Evolutionary conservation across 805 yeast genomes (phyloP).

Genomic region (Barnettozyma sucrosica): DNA sequence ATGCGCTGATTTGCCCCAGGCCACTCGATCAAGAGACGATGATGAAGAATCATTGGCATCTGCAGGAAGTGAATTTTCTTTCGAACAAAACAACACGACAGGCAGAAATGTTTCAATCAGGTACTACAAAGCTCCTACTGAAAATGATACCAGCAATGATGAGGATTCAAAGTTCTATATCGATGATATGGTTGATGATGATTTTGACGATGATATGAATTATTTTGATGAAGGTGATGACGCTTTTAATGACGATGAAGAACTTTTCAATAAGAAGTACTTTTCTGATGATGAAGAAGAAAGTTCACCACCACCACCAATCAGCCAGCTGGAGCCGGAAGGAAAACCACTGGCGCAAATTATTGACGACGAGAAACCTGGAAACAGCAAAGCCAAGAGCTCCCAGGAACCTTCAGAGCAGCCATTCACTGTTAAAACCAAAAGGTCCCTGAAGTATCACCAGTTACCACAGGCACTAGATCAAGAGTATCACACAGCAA

Average conservation of each 20-base stretch:
- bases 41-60: background rate
- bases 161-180: constrained; percentile 31
- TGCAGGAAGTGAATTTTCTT: constrained; percentile 38
- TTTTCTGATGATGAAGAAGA: constrained; percentile 23
- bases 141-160: constrained; percentile 14
- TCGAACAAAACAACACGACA: constrained; percentile 39
- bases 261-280: constrained; percentile 25
- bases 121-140: constrained; percentile 37
- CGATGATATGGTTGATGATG: constrained; percentile 36
- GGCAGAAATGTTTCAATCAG: constrained; percentile 49
- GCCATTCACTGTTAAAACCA: constrained; percentile 1
- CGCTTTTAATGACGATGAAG: constrained; percentile 28
- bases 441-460: constrained; percentile 31
- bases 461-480: constrained; percentile 33
- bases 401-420: background rate
- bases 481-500: constrained; percentile 23
- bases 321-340: background rate
- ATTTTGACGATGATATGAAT: constrained; percentile 38
- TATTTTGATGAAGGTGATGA: constrained; percentile 32
- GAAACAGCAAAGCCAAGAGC: background rate
- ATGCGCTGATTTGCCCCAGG: background rate
- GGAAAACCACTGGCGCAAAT: background rate
- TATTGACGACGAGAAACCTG: background rate
- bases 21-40: background rate
- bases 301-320: background rate